Conservation (phyloP, 495 filamentous ascomycete genomes). For the Neurospora sp. region DNA sequence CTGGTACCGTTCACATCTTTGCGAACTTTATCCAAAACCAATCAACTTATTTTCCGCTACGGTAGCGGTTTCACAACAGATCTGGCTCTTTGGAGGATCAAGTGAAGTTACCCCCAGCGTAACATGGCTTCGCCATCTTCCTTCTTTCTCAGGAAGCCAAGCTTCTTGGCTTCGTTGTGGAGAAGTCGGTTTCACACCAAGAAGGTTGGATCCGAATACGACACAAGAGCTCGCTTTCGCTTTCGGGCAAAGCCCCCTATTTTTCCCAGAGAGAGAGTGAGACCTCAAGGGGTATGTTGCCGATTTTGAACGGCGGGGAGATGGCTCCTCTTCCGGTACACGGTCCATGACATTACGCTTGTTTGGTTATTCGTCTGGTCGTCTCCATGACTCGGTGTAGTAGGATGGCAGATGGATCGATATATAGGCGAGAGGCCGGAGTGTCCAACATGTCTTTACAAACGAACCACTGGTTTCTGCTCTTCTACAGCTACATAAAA, state of each 20-base stretch:
- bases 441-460: neutral
- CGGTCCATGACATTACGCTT: neutral
- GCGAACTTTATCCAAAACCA: neutral
- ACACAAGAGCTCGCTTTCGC: neutral
- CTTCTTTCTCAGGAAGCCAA: neutral
- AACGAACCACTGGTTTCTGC: neutral
- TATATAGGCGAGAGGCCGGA: neutral
- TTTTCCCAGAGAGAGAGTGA: neutral
- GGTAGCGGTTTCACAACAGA: neutral
- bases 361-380: neutral
- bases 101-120: neutral
- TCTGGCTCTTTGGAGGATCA: neutral
- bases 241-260: neutral
- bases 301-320: neutral
- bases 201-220: slow-evolving; percentile 2
- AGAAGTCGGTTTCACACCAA: neutral
- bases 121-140: neutral
- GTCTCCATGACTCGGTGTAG: neutral
- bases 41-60: neutral
- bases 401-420: neutral
- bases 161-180: neutral
- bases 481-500: neutral
- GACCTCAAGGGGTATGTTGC: neutral
- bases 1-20: neutral
- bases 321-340: neutral